Evolutionary conservation across 495 filamentous ascomycete species (phyloP).

Genomic region (Aspergillus indologenus): DNA sequence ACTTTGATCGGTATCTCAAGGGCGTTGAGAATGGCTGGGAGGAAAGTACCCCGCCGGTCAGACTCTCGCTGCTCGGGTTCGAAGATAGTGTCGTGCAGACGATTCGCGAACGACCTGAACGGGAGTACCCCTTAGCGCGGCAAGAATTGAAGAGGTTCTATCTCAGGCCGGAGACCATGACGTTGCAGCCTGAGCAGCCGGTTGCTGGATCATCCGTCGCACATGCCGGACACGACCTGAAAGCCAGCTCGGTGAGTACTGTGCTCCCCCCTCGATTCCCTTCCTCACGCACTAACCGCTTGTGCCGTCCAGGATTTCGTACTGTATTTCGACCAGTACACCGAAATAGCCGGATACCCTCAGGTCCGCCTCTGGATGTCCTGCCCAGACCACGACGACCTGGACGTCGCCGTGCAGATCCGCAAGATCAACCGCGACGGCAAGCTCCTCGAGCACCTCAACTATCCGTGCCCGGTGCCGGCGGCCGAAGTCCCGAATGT

Average conservation of each 20-base stretch:
- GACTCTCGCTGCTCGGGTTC: constrained; percentile 17
- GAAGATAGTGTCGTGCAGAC: constrained; percentile 14
- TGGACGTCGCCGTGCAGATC: constrained; percentile 19
- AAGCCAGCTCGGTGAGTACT: constrained; percentile 7
- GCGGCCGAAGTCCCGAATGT: background rate
- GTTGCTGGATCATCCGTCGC: background rate
- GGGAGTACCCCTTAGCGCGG: constrained; percentile 9
- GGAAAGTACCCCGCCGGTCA: constrained; percentile 23
- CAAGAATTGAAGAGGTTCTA: constrained; percentile 2
- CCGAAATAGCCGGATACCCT: constrained; percentile 15
- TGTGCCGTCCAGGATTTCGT: constrained; percentile 8
- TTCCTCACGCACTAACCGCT: background rate
- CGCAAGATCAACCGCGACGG: constrained; percentile 10
- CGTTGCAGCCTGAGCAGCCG: constrained; percentile 3
- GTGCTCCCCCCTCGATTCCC: background rate
- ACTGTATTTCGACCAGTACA: constrained; percentile 14
- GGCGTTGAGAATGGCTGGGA: constrained; percentile 37
- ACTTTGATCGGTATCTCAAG: constrained; percentile 33
- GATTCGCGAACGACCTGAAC: constrained; percentile 13
- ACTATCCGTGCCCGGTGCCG: background rate
- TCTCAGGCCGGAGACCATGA: background rate
- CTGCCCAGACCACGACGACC: constrained; percentile 9
- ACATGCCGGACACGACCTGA: too few relatives aligned
- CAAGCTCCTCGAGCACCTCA: background rate
- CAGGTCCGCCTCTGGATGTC: constrained; percentile 19